A percentile compares a stretch with the other conserved stretches of the same genome.
Evolutionary conservation across 768 basidiomycete genomes (phyloP).

Genomic region (Russula dissimulans): DNA sequence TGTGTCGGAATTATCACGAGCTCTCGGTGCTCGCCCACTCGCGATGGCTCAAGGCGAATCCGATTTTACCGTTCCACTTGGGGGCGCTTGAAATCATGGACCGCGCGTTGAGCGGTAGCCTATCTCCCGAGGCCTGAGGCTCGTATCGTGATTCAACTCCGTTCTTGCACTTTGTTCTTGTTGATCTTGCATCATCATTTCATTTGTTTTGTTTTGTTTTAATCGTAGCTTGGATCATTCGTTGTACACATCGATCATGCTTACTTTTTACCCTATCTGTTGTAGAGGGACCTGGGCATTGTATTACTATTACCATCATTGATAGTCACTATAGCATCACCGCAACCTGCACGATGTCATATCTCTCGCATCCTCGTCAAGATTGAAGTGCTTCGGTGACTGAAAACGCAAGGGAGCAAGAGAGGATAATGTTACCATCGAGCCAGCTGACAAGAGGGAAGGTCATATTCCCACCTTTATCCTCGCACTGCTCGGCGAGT

Average conservation of each 20-base stretch:
- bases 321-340: slow-evolving; percentile 15
- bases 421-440: too few species aligned
- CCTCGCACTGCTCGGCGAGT: too few species aligned
- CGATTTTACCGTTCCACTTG: slow-evolving; percentile 62
- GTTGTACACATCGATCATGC: slow-evolving; percentile 5
- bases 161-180: not conserved
- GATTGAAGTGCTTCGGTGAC: too few species aligned
- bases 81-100: slow-evolving; percentile 61
- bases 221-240: slow-evolving; percentile 11
- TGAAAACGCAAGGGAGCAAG: too few species aligned
- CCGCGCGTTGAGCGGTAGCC: slow-evolving; percentile 29
- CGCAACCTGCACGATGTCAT: not conserved
- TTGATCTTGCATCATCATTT: not conserved
- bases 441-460: too few species aligned
- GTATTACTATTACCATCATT: slow-evolving; percentile 16
- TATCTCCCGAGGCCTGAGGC: slow-evolving; percentile 20
- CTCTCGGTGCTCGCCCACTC: slow-evolving; percentile 50
- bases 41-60: slow-evolving; percentile 39
- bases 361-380: not conserved
- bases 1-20: slow-evolving; percentile 62
- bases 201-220: not conserved
- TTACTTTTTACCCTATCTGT: slow-evolving; percentile 13
- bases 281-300: slow-evolving; percentile 10
- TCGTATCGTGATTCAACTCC: not conserved
- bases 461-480: too few species aligned